phyloP scores from a whole-genome alignment of 768 basidiomycete genomes.

The Mycena belliarum region DNA sequence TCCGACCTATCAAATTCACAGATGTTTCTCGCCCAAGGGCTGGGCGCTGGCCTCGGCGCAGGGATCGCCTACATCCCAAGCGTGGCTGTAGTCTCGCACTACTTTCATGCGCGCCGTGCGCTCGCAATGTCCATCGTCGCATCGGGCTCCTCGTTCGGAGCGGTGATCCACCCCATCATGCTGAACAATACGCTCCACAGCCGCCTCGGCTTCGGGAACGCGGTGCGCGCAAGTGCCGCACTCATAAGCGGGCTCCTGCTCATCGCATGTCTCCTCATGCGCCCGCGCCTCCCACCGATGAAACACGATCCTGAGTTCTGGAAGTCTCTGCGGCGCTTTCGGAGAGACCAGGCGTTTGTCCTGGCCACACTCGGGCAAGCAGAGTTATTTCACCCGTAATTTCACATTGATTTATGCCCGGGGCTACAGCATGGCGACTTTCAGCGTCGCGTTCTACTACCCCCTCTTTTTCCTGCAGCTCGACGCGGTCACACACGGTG shows the following conservation, averaged over 20 bases:
- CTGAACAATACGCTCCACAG: slow-evolving; percentile 40
- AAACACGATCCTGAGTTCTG: slow-evolving; percentile 9
- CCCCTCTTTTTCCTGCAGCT: slow-evolving; percentile 41
- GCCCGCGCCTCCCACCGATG: slow-evolving; percentile 37
- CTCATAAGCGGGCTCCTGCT: slow-evolving; percentile 40
- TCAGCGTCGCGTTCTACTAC: slow-evolving; percentile 27
- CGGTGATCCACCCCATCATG: slow-evolving; percentile 47
- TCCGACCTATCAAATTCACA: neutral
- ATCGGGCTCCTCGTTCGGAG: slow-evolving; percentile 47
- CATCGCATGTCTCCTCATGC: slow-evolving; percentile 41
- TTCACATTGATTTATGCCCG: too few relatives aligned
- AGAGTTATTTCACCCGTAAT: neutral
- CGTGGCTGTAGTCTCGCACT: neutral
- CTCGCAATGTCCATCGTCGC: slow-evolving; percentile 50
- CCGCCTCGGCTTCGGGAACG: slow-evolving; percentile 40
- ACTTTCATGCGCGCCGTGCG: slow-evolving; percentile 26
- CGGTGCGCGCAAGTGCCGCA: slow-evolving; percentile 42
- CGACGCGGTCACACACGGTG: slow-evolving; percentile 31
- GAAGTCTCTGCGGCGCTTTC: slow-evolving; percentile 15
- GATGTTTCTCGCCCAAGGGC: slow-evolving; percentile 3
- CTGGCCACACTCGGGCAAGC: slow-evolving; percentile 22
- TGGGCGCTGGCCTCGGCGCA: neutral
- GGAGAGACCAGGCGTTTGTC: slow-evolving; percentile 26
- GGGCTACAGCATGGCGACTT: slow-evolving; percentile 16
- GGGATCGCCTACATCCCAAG: neutral